These are phyloP conservation scores for Macrocybe gigantea DNA, from an alignment of 768 basidiomycete species.

Conservation along the genomic window DNA sequence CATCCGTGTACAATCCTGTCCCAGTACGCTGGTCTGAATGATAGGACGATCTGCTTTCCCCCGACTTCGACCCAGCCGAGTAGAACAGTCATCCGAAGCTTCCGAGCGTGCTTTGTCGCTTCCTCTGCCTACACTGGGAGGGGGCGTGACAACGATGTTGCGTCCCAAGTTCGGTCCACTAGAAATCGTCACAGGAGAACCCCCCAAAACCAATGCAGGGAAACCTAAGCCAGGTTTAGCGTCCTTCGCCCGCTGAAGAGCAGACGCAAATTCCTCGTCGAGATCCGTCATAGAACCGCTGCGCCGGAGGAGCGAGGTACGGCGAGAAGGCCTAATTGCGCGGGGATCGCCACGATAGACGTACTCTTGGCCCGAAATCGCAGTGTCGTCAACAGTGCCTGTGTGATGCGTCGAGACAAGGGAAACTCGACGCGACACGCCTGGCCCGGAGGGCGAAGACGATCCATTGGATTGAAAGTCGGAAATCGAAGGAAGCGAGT, in stretches of 20 bases:
- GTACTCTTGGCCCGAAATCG: slow-evolving; percentile 58
- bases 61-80: slow-evolving; percentile 27
- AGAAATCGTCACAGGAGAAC: slow-evolving; percentile 67
- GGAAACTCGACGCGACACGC: slow-evolving; percentile 34
- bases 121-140: slow-evolving; percentile 27
- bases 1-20: slow-evolving; percentile 23
- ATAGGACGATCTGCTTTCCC: slow-evolving; percentile 25
- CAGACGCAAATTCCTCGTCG: slow-evolving; percentile 50
- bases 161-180: slow-evolving; percentile 53
- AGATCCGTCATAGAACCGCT: slow-evolving; percentile 78
- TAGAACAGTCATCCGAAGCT: slow-evolving; percentile 34
- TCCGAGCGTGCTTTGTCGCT: slow-evolving; percentile 26
- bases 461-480: slow-evolving; percentile 39
- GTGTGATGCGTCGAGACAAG: slow-evolving; percentile 52
- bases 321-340: slow-evolving; percentile 60
- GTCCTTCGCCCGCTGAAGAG: slow-evolving; percentile 37
- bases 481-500: slow-evolving; percentile 63
- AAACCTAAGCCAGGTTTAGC: slow-evolving; percentile 32
- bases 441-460: slow-evolving; percentile 20
- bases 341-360: slow-evolving; percentile 70
- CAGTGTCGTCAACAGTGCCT: slow-evolving; percentile 70
- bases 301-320: slow-evolving; percentile 34
- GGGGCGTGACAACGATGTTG: slow-evolving; percentile 36
- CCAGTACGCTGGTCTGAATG: slow-evolving; percentile 20
- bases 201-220: slow-evolving; percentile 33